phyloP scores from a whole-genome alignment of 352 stramenopile genomes.

The Pythium rishiriense region DNA sequence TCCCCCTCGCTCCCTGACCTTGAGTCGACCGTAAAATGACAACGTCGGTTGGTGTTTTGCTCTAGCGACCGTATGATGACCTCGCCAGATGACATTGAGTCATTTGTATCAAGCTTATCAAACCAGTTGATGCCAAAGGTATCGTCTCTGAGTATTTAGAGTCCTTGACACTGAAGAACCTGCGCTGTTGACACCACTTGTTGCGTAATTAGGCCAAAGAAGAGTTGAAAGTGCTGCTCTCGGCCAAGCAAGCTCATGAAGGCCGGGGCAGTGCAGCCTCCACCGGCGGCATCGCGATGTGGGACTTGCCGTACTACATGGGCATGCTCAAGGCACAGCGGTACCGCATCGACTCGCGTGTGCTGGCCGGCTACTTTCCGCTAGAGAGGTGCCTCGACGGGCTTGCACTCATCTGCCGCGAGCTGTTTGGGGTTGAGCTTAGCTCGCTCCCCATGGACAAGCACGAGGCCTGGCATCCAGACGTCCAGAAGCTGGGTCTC shows the following conservation, averaged over 20 bases:
- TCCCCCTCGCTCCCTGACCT: too few species aligned
- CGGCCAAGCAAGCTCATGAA: slow-evolving; percentile 68
- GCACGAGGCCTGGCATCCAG: slow-evolving; percentile 88
- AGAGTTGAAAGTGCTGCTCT: slow-evolving; percentile 60
- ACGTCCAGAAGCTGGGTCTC: slow-evolving; percentile 91
- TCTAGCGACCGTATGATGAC: slow-evolving; percentile 87
- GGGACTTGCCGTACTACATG: slow-evolving; percentile 96
- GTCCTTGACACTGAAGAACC: too few species aligned
- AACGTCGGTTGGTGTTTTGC: slow-evolving; percentile 10
- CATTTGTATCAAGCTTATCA: slow-evolving; percentile 66
- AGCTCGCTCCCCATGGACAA: slow-evolving; percentile 70
- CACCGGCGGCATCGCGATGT: slow-evolving; percentile 77
- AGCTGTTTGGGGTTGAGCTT: slow-evolving; percentile 92
- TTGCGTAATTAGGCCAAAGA: slow-evolving; percentile 36
- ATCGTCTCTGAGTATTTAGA: too few species aligned
- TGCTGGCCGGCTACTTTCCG: slow-evolving; percentile 89
- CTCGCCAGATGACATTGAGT: slow-evolving; percentile 59
- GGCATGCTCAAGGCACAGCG: slow-evolving; percentile 77
- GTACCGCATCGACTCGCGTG: slow-evolving; percentile 74
- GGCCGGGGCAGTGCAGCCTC: slow-evolving; percentile 20
- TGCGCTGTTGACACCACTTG: too few species aligned
- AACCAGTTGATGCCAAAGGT: slow-evolving; percentile 75
- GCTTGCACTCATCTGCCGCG: slow-evolving; percentile 83
- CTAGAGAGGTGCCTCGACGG: slow-evolving; percentile 91
- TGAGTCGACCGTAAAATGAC: too few species aligned